Evolutionary conservation across 2,329 filamentous ascomycete species (phyloP).

Genomic region (Colletotrichum sp.): DNA sequence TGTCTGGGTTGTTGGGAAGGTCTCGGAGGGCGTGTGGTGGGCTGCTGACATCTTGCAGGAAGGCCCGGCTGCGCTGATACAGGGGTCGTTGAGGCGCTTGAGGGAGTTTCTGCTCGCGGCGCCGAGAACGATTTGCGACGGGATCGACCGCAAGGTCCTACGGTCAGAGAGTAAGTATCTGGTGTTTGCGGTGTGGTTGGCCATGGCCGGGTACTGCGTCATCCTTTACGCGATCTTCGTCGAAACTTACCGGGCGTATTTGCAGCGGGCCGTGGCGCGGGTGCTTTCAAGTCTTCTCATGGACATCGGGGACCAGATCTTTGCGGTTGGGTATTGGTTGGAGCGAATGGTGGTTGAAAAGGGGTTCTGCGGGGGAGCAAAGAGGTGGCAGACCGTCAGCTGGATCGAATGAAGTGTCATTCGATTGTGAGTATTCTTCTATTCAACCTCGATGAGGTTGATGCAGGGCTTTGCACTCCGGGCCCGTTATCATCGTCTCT

Average conservation of each 20-base stretch:
- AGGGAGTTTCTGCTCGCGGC: not conserved
- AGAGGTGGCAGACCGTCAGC: not conserved
- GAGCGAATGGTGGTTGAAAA: not conserved
- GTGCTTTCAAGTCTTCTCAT: not conserved
- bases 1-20: not conserved
- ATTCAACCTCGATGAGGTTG: not conserved
- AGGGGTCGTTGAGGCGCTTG: not conserved
- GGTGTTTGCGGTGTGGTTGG: conserved; percentile 18
- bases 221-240: conserved; percentile 21
- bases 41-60: not conserved
- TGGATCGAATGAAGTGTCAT: not conserved
- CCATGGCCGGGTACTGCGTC: not conserved
- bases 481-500: not conserved
- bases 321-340: not conserved
- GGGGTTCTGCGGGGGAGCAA: not conserved
- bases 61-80: not conserved
- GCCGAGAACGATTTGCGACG: not conserved
- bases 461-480: fast-evolving
- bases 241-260: not conserved
- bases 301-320: not conserved
- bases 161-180: not conserved
- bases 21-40: not conserved
- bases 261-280: not conserved
- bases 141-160: not conserved
- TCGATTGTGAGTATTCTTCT: not conserved